Evolutionary conservation across 768 basidiomycete genomes (phyloP).

Genomic region (Aureoboletus auriporus): DNA sequence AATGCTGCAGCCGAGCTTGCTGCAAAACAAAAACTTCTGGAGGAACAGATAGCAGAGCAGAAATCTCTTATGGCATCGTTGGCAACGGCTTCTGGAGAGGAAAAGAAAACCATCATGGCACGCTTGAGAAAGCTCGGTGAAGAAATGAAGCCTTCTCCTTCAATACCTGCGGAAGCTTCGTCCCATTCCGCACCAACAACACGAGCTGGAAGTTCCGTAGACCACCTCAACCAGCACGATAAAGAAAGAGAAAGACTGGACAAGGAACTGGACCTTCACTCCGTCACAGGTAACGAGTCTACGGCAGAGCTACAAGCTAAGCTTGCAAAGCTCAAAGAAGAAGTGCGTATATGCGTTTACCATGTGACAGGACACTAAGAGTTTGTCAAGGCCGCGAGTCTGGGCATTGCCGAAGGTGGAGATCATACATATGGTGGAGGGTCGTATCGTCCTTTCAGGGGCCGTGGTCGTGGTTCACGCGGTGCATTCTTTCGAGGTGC

Average conservation of each 20-base stretch:
- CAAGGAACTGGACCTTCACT: constrained; percentile 73
- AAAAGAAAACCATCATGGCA: constrained; percentile 78
- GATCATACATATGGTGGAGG: constrained; percentile 32
- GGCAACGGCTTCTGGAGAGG: constrained; percentile 55
- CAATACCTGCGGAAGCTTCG: constrained; percentile 27
- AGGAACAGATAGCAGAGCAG: constrained; percentile 85
- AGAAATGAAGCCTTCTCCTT: constrained; percentile 57
- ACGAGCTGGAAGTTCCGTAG: constrained; percentile 22
- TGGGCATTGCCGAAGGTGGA: constrained; percentile 59
- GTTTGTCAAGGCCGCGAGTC: constrained; percentile 58
- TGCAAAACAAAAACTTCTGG: constrained; percentile 69
- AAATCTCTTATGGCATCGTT: constrained; percentile 78
- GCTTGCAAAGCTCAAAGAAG: constrained; percentile 72
- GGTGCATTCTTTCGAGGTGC: constrained; percentile 58
- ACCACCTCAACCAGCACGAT: constrained; percentile 42
- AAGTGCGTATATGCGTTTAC: constrained; percentile 46
- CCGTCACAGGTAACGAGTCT: constrained; percentile 41
- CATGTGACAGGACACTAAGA: constrained; percentile 6
- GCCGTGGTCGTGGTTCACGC: constrained; percentile 55
- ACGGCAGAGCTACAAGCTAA: constrained; percentile 72
- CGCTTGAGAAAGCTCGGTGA: constrained; percentile 72
- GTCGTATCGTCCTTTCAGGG: constrained; percentile 65
- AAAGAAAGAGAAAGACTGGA: constrained; percentile 68
- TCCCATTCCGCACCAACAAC: constrained; percentile 24
- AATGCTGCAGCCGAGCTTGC: constrained; percentile 51